Percentiles rank a stretch among this genome's conserved stretches.
Evolutionary conservation across 257 asterid species (phyloP).

Genomic region (Solanum pennellii): DNA sequence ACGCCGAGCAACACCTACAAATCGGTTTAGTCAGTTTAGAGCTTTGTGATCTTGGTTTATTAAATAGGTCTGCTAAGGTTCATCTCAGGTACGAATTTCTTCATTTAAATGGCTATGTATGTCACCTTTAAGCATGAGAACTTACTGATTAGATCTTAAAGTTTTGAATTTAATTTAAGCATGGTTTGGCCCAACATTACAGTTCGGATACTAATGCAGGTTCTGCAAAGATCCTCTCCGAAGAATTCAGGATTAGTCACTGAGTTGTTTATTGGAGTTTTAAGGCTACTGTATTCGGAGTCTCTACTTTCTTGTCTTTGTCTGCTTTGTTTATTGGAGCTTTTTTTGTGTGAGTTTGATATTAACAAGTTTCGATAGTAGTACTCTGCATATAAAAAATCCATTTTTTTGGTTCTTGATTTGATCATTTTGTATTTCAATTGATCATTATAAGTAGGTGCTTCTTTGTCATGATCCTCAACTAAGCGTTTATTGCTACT

Average conservation of each 20-base stretch:
- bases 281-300: background rate
- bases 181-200: conserved; percentile 82
- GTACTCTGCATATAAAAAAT: background rate
- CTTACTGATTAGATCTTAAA: too few relatives aligned
- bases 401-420: background rate
- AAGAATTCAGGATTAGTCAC: too few relatives aligned
- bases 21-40: too few relatives aligned
- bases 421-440: background rate
- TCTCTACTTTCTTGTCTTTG: background rate
- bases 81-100: too few relatives aligned
- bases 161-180: conserved; percentile 23
- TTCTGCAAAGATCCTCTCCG: conserved; percentile 72
- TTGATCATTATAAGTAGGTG: conserved; percentile 16
- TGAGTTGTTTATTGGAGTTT: too few relatives aligned
- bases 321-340: background rate
- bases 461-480: conserved; percentile 21
- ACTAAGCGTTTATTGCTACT: conserved; percentile 38
- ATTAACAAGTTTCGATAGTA: background rate
- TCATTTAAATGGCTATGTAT: too few relatives aligned
- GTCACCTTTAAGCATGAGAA: too few relatives aligned
- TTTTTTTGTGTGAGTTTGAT: background rate
- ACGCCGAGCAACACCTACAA: too few relatives aligned
- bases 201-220: conserved; percentile 68
- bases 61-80: too few relatives aligned
- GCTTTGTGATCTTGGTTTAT: too few relatives aligned